A percentile compares a stretch with the other conserved stretches of the same genome.
These are phyloP conservation scores for Populus deltoides DNA, from an alignment of 345 rosid species.

Conservation along the genomic window DNA sequence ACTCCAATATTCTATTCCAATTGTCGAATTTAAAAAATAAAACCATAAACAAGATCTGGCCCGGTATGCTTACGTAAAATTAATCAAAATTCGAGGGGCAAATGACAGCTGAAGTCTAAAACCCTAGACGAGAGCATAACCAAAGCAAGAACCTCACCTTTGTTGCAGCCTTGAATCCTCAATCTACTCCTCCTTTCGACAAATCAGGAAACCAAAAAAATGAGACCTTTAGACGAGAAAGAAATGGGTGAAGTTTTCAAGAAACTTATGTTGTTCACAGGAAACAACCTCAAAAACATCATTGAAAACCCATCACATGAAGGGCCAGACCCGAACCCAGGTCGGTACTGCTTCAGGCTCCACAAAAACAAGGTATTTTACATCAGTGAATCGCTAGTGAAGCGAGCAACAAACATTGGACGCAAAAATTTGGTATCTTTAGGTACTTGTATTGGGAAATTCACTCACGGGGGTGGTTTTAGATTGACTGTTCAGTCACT, in stretches of 20 bases:
- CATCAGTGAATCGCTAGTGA: slow-evolving; percentile 74
- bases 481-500: slow-evolving; percentile 66
- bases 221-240: slow-evolving; percentile 80
- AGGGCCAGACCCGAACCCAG: slow-evolving; percentile 67
- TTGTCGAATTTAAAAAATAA: too few species aligned
- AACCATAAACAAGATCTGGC: too few species aligned
- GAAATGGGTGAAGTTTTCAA: slow-evolving; percentile 87
- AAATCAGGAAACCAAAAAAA: slow-evolving; percentile 20
- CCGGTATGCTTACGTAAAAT: too few species aligned
- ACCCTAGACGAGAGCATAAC: not conserved
- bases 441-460: slow-evolving; percentile 81
- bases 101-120: not conserved
- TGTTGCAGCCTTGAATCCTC: not conserved
- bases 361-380: slow-evolving; percentile 75
- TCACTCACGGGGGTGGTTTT: slow-evolving; percentile 75
- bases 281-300: slow-evolving; percentile 84
- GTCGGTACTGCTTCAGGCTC: slow-evolving; percentile 90
- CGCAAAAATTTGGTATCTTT: slow-evolving; percentile 56
- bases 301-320: slow-evolving; percentile 83
- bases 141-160: too few species aligned
- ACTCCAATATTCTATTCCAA: too few species aligned
- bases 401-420: slow-evolving; percentile 75
- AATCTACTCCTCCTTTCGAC: not conserved
- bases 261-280: slow-evolving; percentile 77
- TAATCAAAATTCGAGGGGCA: not conserved